phyloP scores from a whole-genome alignment of 2,329 filamentous ascomycete genomes.

The Hypoxylon sp. region DNA sequence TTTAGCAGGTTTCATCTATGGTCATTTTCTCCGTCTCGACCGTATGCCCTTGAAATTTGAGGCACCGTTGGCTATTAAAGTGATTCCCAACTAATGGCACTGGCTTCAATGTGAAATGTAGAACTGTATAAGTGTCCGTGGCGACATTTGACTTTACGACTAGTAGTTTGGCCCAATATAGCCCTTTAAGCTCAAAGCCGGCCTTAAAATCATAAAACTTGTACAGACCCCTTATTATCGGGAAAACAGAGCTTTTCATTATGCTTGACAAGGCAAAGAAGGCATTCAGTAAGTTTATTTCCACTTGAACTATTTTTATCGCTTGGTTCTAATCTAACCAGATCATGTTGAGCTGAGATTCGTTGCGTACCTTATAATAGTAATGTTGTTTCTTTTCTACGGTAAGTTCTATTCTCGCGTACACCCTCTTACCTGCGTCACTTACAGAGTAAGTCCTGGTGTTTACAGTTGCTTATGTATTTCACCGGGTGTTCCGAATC shows the following conservation, averaged over 20 bases:
- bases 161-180: neutral
- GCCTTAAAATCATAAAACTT: neutral
- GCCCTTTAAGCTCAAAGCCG: neutral
- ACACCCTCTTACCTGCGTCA: neutral
- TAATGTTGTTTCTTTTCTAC: conserved; percentile 9
- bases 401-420: neutral
- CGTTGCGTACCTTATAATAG: conserved; percentile 7
- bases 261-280: conserved; percentile 3
- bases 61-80: neutral
- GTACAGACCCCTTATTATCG: neutral
- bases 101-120: neutral
- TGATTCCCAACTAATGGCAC: neutral
- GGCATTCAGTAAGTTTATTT: conserved; percentile 9
- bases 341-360: conserved; percentile 4
- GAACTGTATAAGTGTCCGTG: neutral
- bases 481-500: conserved; percentile 3
- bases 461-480: conserved; percentile 10
- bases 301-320: neutral
- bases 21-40: neutral
- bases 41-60: neutral
- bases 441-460: conserved; percentile 2
- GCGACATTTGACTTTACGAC: neutral
- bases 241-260: neutral
- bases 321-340: neutral
- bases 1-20: neutral